phyloP scores from a whole-genome alignment of 2,329 filamentous ascomycete species.

The Microcyclospora pomicola region DNA sequence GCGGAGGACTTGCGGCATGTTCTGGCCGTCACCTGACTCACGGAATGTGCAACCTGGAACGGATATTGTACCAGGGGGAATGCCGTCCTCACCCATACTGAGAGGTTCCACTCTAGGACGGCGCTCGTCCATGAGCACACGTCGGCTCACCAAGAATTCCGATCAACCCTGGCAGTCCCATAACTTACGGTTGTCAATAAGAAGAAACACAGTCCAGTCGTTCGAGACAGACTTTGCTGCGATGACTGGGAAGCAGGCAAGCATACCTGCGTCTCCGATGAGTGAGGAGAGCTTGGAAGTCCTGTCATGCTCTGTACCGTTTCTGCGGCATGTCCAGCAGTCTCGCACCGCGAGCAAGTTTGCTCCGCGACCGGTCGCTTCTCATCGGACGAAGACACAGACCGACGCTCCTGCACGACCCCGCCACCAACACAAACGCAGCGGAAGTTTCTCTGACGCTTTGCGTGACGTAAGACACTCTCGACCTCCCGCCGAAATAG shows the following conservation, averaged over 20 bases:
- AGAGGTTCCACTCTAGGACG: not conserved
- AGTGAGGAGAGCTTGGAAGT: slow-evolving; percentile 42
- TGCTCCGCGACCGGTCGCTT: not conserved
- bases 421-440: slow-evolving; percentile 58
- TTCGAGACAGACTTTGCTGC: not conserved
- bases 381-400: slow-evolving; percentile 1
- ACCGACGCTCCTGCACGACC: slow-evolving; percentile 7
- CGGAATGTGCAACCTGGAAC: slow-evolving; percentile 22
- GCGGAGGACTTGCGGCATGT: slow-evolving; percentile 77
- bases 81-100: not conserved
- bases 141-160: not conserved
- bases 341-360: not conserved
- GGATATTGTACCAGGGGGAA: slow-evolving; percentile 63
- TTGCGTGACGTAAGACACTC: slow-evolving; percentile 52
- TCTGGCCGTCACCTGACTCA: slow-evolving; percentile 68
- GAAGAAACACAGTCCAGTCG: not conserved
- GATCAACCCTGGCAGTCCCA: not conserved
- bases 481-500: slow-evolving; percentile 33
- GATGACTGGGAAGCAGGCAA: slow-evolving; percentile 11
- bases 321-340: slow-evolving; percentile 12
- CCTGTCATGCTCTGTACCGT: slow-evolving; percentile 46
- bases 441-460: slow-evolving; percentile 77
- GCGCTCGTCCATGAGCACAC: not conserved
- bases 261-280: slow-evolving; percentile 30
- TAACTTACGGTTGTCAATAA: not conserved